Evolutionary conservation across 805 yeast species (phyloP), one percentile per base, ranked within the genome.

Genomic region (Saturnispora quitensis): DNA sequence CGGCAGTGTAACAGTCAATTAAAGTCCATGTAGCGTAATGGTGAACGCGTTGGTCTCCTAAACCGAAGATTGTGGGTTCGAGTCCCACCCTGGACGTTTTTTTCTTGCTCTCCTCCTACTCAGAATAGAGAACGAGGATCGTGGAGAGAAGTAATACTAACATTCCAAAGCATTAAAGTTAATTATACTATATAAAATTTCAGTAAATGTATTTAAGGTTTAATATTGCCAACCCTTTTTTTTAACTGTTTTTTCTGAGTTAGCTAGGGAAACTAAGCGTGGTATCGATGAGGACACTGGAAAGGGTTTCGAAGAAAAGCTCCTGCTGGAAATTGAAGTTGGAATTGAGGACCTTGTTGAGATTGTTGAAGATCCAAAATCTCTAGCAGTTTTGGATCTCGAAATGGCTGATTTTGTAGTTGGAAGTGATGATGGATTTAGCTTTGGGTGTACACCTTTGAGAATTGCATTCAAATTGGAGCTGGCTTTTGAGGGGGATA

Each of bases 11-110:
- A n/a, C n/a, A n/a, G 15, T 28, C 36, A 27, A 18, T 33, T 40
- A n/a, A 40, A 31, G 51, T 55, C 56, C 50, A 55, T 53, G 54
- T 55, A 53, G 58, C 58, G 56, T 55, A 55, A 55, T 55, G 58
- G 58, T 55, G 56, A 55, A 53, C 56, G 58, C 58, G 58, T 55
- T 55, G 54, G 56, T 53, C 58, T 55, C 54, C 58, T 55, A 55
- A 55, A 53, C 56, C 54, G 58, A 55, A 55, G 58, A 55, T 55
- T 55, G 56, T 53, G 54, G 58, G 58, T 55, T 55, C 58, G 58
- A 55, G 58, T 55, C 58, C 58, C 51, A 43, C 51, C 51, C 51
- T 49, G 51, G 47, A 49, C 51, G 51, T 18, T 17, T 43, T 49
- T 48, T 38, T 40, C 7, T 18, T 3, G 4, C 22, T 13, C 17